A percentile compares a stretch with the other conserved stretches of the same genome.
Conservation (phyloP, 2,329 filamentous ascomycete genomes). For the Verruconis gallopava region DNA sequence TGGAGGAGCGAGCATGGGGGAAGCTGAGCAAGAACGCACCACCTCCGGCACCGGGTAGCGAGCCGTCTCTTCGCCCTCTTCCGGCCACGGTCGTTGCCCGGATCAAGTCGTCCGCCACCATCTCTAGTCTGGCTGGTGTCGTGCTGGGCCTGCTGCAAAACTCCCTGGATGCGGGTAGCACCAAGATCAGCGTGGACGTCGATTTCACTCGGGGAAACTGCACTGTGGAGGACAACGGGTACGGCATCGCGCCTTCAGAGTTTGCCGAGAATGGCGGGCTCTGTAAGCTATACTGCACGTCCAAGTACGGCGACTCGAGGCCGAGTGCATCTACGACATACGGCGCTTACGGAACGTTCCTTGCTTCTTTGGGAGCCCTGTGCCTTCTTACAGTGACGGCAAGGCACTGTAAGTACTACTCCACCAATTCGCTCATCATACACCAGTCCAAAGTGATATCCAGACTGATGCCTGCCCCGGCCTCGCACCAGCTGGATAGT, state of each 20-base stretch:
- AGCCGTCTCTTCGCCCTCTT: constrained; percentile 32
- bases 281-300: constrained; percentile 64
- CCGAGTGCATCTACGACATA: constrained; percentile 30
- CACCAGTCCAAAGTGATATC: constrained; percentile 56
- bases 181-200: constrained; percentile 54
- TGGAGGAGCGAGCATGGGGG: background rate
- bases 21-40: background rate
- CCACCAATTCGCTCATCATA: constrained; percentile 52
- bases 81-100: constrained; percentile 60
- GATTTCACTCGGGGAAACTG: constrained; percentile 68
- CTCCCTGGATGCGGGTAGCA: constrained; percentile 65
- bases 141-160: constrained; percentile 67
- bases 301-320: constrained; percentile 43
- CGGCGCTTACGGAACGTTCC: constrained; percentile 60
- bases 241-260: constrained; percentile 60
- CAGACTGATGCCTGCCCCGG: constrained; percentile 48
- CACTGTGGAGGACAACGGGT: constrained; percentile 70
- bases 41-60: background rate
- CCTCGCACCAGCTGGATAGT: constrained; percentile 42
- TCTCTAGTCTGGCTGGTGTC: constrained; percentile 61
- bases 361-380: constrained; percentile 62
- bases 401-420: constrained; percentile 46
- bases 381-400: constrained; percentile 70
- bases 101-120: constrained; percentile 71
- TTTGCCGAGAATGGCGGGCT: constrained; percentile 60